These are phyloP conservation scores for Penicillium sp. DNA, from an alignment of 2,329 filamentous ascomycete species.

Conservation along the genomic window DNA sequence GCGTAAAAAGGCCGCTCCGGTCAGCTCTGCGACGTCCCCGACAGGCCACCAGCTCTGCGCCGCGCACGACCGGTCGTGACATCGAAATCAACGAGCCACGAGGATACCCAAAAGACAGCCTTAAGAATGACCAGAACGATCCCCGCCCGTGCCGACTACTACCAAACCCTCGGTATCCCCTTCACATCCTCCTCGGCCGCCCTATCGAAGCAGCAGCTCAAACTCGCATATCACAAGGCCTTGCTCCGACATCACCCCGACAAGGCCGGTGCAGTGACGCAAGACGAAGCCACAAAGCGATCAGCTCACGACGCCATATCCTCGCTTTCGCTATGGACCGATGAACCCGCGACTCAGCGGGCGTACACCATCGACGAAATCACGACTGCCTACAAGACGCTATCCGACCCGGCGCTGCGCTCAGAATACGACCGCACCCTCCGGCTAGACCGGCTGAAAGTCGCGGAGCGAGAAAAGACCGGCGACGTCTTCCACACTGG, in stretches of 20 bases:
- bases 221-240: conserved; percentile 59
- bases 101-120: neutral
- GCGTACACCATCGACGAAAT: conserved; percentile 59
- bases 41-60: neutral
- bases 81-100: neutral
- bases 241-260: conserved; percentile 63
- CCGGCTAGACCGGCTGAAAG: conserved; percentile 36
- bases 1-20: neutral
- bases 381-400: conserved; percentile 58
- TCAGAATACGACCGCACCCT: conserved; percentile 54
- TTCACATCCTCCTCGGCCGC: conserved; percentile 26
- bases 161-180: conserved; percentile 45
- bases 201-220: conserved; percentile 49
- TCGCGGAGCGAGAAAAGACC: conserved; percentile 29
- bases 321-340: neutral
- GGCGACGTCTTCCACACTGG: conserved; percentile 51
- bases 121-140: conserved; percentile 10
- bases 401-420: conserved; percentile 49
- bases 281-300: conserved; percentile 8
- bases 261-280: conserved; percentile 42
- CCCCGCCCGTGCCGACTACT: conserved; percentile 31
- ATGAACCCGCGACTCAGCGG: neutral
- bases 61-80: neutral
- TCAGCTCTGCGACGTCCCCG: neutral
- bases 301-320: neutral